Evolutionary conservation across 208 protist genomes (phyloP), one percentile per base, ranked within the genome.

Genomic region (Crithidia brevicula): DNA sequence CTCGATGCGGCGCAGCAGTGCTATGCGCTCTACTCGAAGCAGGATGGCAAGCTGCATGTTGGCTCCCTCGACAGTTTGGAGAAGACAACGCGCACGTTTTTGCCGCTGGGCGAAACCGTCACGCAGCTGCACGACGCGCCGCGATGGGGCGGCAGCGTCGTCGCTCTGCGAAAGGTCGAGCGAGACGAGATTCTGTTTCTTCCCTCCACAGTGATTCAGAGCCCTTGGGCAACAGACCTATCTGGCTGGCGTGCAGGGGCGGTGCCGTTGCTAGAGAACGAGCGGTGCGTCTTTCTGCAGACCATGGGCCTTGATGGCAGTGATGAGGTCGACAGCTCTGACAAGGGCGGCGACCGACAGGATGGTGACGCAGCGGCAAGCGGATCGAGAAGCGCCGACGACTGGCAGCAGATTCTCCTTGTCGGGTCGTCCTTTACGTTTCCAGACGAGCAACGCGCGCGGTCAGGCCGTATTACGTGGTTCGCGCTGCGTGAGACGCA

Each of bases 371-470:
- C 30, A 46, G 4, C 30, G 46, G 50, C 60, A 38, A 58, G 13
- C 6, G 31, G n/a, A n/a, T 13, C 27, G 27, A 22, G 45, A 33
- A 2, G 15, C 23, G 65, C 62, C 8, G 47, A 60, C 33, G 50
- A 67, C 0, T 31, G 30, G 18, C 54, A 63, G 43, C 63, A 74
- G 30, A 52, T 80, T 0, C 62, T 90, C 3, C 72, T 96, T 5
- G 79, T 96, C 25, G 91, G 91, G 22, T 88, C 88, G 2, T 84
- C 85, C 16, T 91, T 96, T 77, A 80, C 75, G 15, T 96, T 96
- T 76, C 82, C 86, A 2, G 83, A 92, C 34, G 86, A 92, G 62
- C 82, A 78, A 59, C 74, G 65, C 3, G 40, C 86, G 25, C 80
- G 86, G 8, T 89, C 83, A 1, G 84, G 86, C 34, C 74, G 86